These are phyloP conservation scores for Filobasidium wieringae DNA, from an alignment of 768 basidiomycete species.

Conservation along the genomic window DNA sequence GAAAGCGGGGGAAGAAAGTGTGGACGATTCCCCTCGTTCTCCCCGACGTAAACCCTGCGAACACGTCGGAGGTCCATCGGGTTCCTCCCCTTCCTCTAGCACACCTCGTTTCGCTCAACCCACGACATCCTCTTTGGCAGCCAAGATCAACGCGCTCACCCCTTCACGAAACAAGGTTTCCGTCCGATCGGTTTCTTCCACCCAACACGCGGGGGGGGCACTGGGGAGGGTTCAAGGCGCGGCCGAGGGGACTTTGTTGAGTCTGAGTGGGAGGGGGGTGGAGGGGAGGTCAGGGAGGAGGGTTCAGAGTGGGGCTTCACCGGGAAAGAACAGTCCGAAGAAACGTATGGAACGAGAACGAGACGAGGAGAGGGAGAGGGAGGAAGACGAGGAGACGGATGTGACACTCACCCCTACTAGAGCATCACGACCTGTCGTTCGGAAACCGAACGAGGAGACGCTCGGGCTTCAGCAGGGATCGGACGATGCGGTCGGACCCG, in stretches of 20 bases:
- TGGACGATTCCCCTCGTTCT: too few species aligned
- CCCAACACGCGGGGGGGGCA: neutral
- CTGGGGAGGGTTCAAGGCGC: too few species aligned
- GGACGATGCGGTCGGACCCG: neutral
- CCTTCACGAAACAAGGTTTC: neutral
- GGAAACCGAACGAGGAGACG: neutral
- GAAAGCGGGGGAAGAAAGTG: too few species aligned
- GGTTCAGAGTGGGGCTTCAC: neutral
- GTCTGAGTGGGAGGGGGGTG: neutral
- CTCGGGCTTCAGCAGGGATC: too few species aligned
- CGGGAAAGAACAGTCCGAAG: slow-evolving; percentile 9
- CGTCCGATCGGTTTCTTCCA: too few species aligned
- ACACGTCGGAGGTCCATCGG: too few species aligned
- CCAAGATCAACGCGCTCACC: neutral
- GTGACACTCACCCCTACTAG: too few species aligned
- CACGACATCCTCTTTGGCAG: neutral
- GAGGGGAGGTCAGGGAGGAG: neutral
- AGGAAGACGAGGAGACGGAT: too few species aligned
- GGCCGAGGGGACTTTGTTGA: neutral
- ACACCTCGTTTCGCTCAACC: neutral
- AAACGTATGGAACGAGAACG: too few species aligned
- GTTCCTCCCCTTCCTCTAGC: too few species aligned
- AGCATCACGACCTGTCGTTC: neutral
- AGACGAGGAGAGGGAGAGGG: too few species aligned
- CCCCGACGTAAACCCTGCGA: too few species aligned